phyloP scores from a whole-genome alignment of 495 filamentous ascomycete genomes.

The Diplogelasinospora grovesii region DNA sequence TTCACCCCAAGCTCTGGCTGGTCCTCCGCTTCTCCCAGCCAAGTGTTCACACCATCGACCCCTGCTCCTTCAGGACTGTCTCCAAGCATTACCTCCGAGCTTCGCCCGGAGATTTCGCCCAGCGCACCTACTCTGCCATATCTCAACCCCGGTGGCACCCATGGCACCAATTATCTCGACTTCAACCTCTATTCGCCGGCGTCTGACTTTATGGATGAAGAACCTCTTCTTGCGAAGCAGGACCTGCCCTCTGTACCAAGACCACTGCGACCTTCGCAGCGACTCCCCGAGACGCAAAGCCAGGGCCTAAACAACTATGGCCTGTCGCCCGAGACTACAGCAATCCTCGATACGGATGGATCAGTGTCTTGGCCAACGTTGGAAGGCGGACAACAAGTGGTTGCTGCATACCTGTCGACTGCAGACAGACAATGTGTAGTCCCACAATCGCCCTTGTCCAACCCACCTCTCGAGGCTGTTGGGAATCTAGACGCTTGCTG shows the following conservation, averaged over 20 bases:
- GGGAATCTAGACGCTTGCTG: too few species aligned
- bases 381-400: too few species aligned
- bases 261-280: conserved; percentile 9
- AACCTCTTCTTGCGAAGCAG: conserved; percentile 27
- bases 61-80: conserved; percentile 11
- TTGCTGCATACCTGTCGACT: too few species aligned
- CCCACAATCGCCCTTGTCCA: too few species aligned
- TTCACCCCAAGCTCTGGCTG: conserved; percentile 32
- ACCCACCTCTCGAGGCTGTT: too few species aligned
- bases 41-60: conserved; percentile 28
- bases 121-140: conserved; percentile 33
- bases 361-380: too few species aligned
- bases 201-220: conserved; percentile 34
- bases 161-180: conserved; percentile 41
- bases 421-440: too few species aligned
- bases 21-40: conserved; percentile 30
- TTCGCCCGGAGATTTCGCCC: conserved; percentile 7
- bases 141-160: conserved; percentile 30
- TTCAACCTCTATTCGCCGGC: conserved; percentile 46
- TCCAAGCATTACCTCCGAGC: conserved; percentile 10
- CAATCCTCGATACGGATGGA: too few species aligned
- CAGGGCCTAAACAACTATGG: too few species aligned
- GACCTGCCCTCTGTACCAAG: conserved; percentile 2
- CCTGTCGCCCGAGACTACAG: too few species aligned
- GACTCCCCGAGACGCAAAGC: too few species aligned